Evolutionary conservation across 1,284 basidiomycete genomes (phyloP).

Genomic region (Neotropicomus parvogracilis): DNA sequence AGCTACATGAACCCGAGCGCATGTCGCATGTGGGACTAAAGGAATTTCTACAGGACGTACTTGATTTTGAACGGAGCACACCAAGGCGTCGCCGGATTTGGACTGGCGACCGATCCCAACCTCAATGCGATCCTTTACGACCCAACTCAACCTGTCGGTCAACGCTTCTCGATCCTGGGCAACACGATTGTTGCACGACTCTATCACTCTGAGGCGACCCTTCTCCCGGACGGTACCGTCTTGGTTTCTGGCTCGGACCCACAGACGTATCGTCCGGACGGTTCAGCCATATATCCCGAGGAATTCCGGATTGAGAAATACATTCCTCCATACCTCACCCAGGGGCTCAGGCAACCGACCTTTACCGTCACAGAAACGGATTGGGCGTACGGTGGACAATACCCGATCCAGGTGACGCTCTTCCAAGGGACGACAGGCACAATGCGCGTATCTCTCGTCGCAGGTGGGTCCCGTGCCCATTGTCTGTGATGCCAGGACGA

Average conservation of each 20-base stretch:
- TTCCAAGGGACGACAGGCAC: conserved; percentile 53
- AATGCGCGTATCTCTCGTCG: conserved; percentile 61
- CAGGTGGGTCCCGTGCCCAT: conserved; percentile 36
- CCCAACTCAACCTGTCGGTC: conserved; percentile 53
- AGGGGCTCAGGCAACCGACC: conserved; percentile 54
- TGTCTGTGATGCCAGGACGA: background rate
- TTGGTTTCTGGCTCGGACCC: conserved; percentile 75
- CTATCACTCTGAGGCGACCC: conserved; percentile 75
- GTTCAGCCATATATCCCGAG: conserved; percentile 48
- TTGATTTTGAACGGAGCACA: conserved; percentile 66
- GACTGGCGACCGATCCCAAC: conserved; percentile 63
- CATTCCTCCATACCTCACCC: conserved; percentile 65
- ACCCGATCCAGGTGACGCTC: conserved; percentile 51
- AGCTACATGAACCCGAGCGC: background rate
- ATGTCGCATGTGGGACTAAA: background rate
- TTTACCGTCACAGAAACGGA: conserved; percentile 57
- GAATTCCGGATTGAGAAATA: conserved; percentile 77
- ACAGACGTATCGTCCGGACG: conserved; percentile 42
- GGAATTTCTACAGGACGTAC: conserved; percentile 50
- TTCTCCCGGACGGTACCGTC: conserved; percentile 67
- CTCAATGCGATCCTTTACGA: conserved; percentile 65
- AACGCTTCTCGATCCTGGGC: conserved; percentile 63
- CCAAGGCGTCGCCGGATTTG: conserved; percentile 71
- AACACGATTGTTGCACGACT: conserved; percentile 75
- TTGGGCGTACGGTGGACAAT: conserved; percentile 53